Evolutionary conservation across 768 basidiomycete genomes (phyloP).

Genomic region (Boletus speciosus): DNA sequence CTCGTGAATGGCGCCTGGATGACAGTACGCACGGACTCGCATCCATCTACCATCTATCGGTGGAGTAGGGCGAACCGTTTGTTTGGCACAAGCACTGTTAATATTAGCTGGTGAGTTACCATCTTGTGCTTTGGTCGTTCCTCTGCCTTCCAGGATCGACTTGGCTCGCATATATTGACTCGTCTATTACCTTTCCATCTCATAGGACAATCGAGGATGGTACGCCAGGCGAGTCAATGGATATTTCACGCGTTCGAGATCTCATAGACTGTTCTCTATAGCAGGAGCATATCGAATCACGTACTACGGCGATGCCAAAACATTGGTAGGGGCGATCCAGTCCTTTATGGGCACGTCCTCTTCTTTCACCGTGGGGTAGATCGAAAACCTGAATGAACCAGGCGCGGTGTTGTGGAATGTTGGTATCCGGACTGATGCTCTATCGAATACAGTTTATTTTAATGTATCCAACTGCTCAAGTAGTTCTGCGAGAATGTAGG

Average conservation of each 20-base stretch:
- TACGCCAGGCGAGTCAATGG: slow-evolving; percentile 34
- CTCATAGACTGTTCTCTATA: slow-evolving; percentile 16
- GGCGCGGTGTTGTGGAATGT: background rate
- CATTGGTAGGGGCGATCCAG: slow-evolving; percentile 56
- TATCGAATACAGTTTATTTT: background rate
- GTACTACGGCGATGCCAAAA: slow-evolving; percentile 78
- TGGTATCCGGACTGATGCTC: too few species aligned
- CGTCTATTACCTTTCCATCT: background rate
- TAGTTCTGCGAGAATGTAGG: background rate
- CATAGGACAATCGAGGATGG: slow-evolving; percentile 60
- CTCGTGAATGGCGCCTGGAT: slow-evolving; percentile 49
- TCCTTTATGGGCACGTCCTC: slow-evolving; percentile 62
- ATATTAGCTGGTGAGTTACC: slow-evolving; percentile 54
- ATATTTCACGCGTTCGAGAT: background rate
- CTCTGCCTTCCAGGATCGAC: slow-evolving; percentile 5
- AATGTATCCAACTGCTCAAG: background rate
- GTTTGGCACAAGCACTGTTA: slow-evolving; percentile 60
- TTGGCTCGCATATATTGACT: background rate
- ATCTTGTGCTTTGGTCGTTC: background rate
- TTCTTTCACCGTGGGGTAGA: slow-evolving; percentile 49
- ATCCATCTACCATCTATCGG: slow-evolving; percentile 67
- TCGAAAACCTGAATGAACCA: background rate
- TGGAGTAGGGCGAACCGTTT: slow-evolving; percentile 61
- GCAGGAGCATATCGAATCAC: slow-evolving; percentile 68
- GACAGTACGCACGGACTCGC: slow-evolving; percentile 67